Base-by-base conservation (phyloP, 208 protist species). In the Leptomonas pyrrhocoris region DNA sequence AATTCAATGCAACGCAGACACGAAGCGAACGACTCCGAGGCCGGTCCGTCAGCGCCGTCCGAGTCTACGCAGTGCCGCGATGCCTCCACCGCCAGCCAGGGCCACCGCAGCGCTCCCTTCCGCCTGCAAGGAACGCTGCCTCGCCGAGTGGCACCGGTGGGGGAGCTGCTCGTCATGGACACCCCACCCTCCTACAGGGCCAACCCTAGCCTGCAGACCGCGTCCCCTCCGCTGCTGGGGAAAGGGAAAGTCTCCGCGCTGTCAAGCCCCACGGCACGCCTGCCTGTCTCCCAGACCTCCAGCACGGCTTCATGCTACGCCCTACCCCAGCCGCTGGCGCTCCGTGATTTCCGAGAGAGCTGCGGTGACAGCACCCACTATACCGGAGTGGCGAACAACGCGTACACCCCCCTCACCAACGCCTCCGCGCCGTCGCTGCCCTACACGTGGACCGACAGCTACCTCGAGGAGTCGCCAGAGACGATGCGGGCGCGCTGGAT, bases 381-480 rank as follows among this genome's bases (percentile, higher is more conserved):
- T 8, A 50, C n/a, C 1, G 25, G 36, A 12, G 4, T 9, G 40
- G 38, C 60, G 6, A 70, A 19, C 43, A 45, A 56, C 30, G 59
- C 19, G 8, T 28, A 36, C 27, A 31, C 56, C 1, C 38, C 31
- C 2, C 42, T 65, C 5, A 53, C 57, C 11, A 61, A 69, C 34
- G 30, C 58, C 12, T 62, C n/a, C 3, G 57, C 55, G 16, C 46
- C 56, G 28, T 74, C 67, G 3, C 58, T 82, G 8, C 62, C 66
- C 9, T 85, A 85, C 64, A 78, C 66, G 28, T 85, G 80, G 80
- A 74, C 36, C 4, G 75, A 80, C 49, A 76, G 65, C 60, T 85
- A 81, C 64, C 23, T 71, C 7, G 70, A 77, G 15, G 74, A 85
- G 40, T 77, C 60, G 1, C 63, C 69, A 0, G 34, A 68, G 1